These are phyloP conservation scores for Solanum virginianum DNA, from an alignment of 257 asterid genomes.

Conservation along the genomic window DNA sequence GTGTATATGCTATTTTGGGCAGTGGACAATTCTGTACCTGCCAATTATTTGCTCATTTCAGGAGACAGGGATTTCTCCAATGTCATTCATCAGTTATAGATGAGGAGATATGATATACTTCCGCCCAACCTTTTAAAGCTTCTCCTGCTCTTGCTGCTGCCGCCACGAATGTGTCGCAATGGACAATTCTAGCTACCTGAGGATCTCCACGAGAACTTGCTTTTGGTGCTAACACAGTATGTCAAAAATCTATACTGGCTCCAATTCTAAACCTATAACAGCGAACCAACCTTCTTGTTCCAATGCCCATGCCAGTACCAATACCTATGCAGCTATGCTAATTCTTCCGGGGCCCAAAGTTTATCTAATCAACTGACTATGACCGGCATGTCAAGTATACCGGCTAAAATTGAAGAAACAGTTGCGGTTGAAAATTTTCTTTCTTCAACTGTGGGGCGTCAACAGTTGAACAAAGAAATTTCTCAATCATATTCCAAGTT, in stretches of 20 bases:
- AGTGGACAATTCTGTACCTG: slow-evolving; percentile 54
- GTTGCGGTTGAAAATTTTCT: too few species aligned
- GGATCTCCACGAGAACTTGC: slow-evolving; percentile 8
- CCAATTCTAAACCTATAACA: not conserved
- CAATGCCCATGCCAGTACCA: not conserved
- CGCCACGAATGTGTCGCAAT: slow-evolving; percentile 37
- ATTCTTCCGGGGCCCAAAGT: not conserved
- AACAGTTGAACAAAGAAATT: slow-evolving; percentile 24
- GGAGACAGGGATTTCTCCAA: slow-evolving; percentile 39
- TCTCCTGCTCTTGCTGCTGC: slow-evolving; percentile 41
- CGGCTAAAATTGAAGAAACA: not conserved
- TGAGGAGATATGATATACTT: slow-evolving; percentile 42
- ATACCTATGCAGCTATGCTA: not conserved
- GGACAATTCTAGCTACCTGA: slow-evolving; percentile 29
- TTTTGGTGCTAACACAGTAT: not conserved
- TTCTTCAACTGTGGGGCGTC: not conserved
- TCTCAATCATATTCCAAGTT: slow-evolving; percentile 27
- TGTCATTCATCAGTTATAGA: slow-evolving; percentile 36
- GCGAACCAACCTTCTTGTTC: not conserved
- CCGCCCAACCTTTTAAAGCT: slow-evolving; percentile 37
- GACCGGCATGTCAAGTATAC: slow-evolving; percentile 9
- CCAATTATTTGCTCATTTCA: slow-evolving; percentile 39
- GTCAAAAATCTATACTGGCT: not conserved
- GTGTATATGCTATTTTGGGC: slow-evolving; percentile 55
- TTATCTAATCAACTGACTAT: not conserved